Percentiles rank a stretch among this genome's conserved stretches.
These are phyloP conservation scores for Plectosphaerella sp. DNA, from an alignment of 2,329 filamentous ascomycete genomes.

Conservation along the genomic window DNA sequence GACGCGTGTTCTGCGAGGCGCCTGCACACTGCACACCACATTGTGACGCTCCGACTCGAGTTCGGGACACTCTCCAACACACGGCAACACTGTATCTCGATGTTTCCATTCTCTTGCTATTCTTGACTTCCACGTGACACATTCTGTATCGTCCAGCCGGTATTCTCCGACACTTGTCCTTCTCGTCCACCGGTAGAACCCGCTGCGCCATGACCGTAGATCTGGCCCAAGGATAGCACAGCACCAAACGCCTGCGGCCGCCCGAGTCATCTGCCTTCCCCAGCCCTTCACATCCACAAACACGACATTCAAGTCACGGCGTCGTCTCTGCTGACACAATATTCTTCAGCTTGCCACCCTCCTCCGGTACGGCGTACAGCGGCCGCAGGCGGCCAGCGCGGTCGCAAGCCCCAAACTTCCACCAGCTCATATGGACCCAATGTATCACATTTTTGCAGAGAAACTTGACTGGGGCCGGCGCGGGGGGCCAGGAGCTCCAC, in stretches of 20 bases:
- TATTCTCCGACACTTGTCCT: too few relatives aligned
- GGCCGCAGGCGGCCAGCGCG: slow-evolving; percentile 14
- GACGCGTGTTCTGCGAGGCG: too few relatives aligned
- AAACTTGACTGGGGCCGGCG: slow-evolving; percentile 14
- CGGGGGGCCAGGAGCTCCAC: slow-evolving; percentile 22
- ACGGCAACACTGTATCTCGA: too few relatives aligned
- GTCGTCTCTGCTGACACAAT: not conserved
- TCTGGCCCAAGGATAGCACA: too few relatives aligned
- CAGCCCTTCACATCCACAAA: not conserved
- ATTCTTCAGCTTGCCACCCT: not conserved
- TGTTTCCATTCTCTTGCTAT: too few relatives aligned
- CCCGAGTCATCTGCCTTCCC: not conserved
- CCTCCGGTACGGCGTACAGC: slow-evolving; percentile 14
- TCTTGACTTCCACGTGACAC: too few relatives aligned
- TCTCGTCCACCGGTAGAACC: too few relatives aligned
- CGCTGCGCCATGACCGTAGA: too few relatives aligned
- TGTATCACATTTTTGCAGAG: slow-evolving; percentile 13
- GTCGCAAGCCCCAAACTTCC: slow-evolving; percentile 21
- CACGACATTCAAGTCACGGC: not conserved
- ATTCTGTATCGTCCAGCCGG: too few relatives aligned
- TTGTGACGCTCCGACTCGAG: too few relatives aligned
- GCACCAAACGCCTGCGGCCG: not conserved
- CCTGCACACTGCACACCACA: too few relatives aligned
- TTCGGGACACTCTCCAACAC: too few relatives aligned
- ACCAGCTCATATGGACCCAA: slow-evolving; percentile 13